Base-by-base conservation (phyloP, 2,329 filamentous ascomycete species). In the Falciphora oryzae region DNA sequence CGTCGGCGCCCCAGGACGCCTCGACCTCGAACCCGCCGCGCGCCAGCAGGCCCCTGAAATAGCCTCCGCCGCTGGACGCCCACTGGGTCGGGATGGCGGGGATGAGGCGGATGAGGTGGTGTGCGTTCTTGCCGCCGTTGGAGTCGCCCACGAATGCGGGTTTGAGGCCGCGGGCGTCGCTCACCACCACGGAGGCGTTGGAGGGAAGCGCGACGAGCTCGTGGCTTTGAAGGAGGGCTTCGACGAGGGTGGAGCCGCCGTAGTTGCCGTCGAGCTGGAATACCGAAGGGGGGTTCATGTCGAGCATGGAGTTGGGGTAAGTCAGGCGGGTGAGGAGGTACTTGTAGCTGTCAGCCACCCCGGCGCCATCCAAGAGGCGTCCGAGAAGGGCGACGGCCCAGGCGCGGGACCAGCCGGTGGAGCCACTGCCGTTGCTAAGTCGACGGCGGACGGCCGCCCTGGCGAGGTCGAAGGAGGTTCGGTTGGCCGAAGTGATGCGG, bases 211-310 rank as follows among this genome's bases (percentile, higher is more conserved):
- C 28, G 35, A 62, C 60, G 25, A 50, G 25, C 16, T 50, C 60
- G 38, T 62, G 60, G 38, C 60, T 62, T 25, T 62, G 60, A 22
- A 62, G 25, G 25, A 62, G 25, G 22, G 44, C 44, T 16, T 62
- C 60, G 35, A 62, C 38, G 27, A 62, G 3, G 60, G 38, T 31
- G n/a, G 44, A 32, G 3, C 76, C 76, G 1, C 80, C 80, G 66
- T 81, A 80, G 64, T 83, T 83, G 0, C 80, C 80, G 67, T 83
- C 80, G 27, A 81, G 80, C 67, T 82, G 80, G 67, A 82, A 81
- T 27, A 76, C 75, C 8, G 76, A 77, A 50, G 78, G 77, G 6
- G 71, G 73, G 62, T 81, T 78, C 4, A 67, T 62, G 57, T 61
- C 35, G 50, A 63, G 61, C 57, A 63, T 59, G 18, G 53, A 59